phyloP scores from a whole-genome alignment of 2,329 filamentous ascomycete species.

The Calonectria henricotiae region DNA sequence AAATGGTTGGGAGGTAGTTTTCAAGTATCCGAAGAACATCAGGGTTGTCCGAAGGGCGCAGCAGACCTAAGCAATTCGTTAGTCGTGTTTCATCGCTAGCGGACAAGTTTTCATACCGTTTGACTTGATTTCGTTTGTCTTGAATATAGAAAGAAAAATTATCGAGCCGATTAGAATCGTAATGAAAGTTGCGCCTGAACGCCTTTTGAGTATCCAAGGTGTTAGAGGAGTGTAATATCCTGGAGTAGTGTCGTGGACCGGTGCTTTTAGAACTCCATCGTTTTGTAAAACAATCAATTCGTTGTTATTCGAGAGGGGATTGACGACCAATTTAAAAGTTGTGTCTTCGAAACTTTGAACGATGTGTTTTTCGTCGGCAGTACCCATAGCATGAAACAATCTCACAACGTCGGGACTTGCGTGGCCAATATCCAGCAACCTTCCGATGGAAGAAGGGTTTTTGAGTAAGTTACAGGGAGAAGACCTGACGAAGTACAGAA shows the following conservation, averaged over 20 bases:
- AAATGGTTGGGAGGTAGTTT: conserved; percentile 28
- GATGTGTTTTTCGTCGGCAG: neutral
- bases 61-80: neutral
- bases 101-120: neutral
- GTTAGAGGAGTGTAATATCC: neutral
- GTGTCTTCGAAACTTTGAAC: neutral
- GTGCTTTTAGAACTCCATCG: too few species aligned
- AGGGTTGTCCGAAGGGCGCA: conserved; percentile 16
- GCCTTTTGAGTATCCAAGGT: neutral
- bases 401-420: conserved; percentile 4
- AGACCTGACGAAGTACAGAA: neutral
- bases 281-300: neutral
- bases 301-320: neutral
- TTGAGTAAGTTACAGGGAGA: neutral
- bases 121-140: neutral
- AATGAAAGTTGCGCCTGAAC: neutral
- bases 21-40: conserved; percentile 24
- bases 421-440: neutral
- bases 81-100: neutral
- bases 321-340: neutral
- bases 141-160: neutral
- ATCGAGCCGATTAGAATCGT: neutral
- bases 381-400: neutral
- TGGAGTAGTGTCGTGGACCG: neutral
- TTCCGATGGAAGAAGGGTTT: neutral